Evolutionary conservation across 495 filamentous ascomycete species (phyloP).

Genomic region (Aspergillus steynii): DNA sequence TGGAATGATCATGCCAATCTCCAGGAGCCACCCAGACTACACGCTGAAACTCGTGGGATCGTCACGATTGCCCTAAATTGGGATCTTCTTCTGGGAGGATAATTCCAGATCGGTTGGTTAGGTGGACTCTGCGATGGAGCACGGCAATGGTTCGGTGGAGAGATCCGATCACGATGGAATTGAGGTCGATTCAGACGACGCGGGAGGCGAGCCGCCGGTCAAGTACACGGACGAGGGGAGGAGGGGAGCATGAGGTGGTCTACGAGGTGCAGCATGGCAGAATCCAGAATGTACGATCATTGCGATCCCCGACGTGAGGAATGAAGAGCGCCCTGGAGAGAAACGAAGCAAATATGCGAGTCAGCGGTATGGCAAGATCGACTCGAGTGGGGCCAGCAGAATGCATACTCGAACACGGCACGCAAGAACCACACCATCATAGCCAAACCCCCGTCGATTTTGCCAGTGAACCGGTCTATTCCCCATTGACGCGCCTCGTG

Average conservation of each 20-base stretch:
- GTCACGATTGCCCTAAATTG: constrained; percentile 17
- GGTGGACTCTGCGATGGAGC: constrained; percentile 8
- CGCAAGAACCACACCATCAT: neutral
- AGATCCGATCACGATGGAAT: neutral
- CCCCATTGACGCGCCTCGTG: neutral
- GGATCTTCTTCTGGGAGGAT: constrained; percentile 14
- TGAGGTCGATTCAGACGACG: neutral
- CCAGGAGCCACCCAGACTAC: neutral
- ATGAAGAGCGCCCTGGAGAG: neutral
- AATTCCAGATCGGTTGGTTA: constrained; percentile 14
- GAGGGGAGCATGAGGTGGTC: neutral
- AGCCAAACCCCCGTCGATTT: neutral
- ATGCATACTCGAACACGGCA: neutral
- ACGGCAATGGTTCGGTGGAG: constrained; percentile 5
- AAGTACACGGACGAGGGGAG: neutral
- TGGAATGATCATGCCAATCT: neutral
- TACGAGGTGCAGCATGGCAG: neutral
- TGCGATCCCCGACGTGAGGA: neutral
- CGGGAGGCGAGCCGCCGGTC: too few relatives aligned
- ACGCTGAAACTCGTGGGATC: constrained; percentile 14
- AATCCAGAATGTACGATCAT: neutral
- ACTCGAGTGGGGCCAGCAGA: neutral
- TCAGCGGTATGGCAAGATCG: neutral
- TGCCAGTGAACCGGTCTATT: neutral
- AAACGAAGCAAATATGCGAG: neutral